These are phyloP conservation scores for Acanthamoeba sp. DNA, from an alignment of 208 protist species.

Conservation along the genomic window DNA sequence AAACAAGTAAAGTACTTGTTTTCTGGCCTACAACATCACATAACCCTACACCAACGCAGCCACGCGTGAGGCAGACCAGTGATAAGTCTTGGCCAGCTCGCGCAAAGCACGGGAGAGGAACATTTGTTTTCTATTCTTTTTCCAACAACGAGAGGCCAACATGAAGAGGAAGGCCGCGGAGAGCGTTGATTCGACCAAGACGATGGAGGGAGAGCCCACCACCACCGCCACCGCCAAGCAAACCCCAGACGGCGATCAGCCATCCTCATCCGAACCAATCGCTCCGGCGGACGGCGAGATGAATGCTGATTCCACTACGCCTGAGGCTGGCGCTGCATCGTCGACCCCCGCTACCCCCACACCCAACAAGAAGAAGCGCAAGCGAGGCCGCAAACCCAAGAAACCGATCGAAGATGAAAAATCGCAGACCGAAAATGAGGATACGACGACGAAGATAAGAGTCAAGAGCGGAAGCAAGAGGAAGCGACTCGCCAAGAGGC, in stretches of 20 bases:
- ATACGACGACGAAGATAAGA: not conserved
- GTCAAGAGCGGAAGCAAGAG: not conserved
- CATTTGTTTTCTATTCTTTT: not conserved
- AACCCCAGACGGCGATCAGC: not conserved
- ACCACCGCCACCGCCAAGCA: no score
- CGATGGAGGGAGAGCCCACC: not conserved
- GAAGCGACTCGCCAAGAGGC: not conserved
- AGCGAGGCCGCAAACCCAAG: not conserved
- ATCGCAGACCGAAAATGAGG: not conserved
- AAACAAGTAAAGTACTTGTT: no score
- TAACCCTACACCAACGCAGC: no score
- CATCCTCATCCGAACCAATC: not conserved
- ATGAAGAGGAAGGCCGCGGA: not conserved
- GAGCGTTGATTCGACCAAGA: not conserved
- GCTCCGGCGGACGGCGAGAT: not conserved
- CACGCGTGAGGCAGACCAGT: no score
- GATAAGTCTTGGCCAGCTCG: no score
- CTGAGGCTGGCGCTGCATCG: not conserved
- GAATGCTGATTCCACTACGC: not conserved
- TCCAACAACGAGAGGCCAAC: not conserved
- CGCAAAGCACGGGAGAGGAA: no score
- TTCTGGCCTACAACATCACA: no score
- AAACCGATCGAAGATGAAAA: not conserved
- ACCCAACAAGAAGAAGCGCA: slow-evolving; percentile 10
- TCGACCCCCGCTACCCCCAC: not conserved